These are phyloP conservation scores for Pholiota microspora DNA, from an alignment of 768 basidiomycete genomes.

Conservation along the genomic window DNA sequence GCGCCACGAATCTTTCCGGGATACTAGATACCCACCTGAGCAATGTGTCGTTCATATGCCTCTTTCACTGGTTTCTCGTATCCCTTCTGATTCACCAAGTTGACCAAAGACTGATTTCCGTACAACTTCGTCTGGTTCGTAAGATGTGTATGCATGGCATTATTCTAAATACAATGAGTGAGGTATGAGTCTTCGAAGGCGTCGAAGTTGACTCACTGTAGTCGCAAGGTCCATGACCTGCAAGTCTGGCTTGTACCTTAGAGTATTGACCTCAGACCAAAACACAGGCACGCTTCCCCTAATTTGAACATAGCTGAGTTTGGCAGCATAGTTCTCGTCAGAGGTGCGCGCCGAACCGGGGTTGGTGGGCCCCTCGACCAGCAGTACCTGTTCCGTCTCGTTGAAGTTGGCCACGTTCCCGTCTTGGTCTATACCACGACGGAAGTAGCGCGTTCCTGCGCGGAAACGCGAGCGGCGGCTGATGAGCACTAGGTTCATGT, in stretches of 20 bases:
- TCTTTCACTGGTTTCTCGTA: slow-evolving; percentile 94
- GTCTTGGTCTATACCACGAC: slow-evolving; percentile 84
- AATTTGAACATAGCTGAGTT: slow-evolving; percentile 89
- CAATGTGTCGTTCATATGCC: slow-evolving; percentile 80
- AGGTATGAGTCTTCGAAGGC: background rate
- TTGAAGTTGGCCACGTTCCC: slow-evolving; percentile 97
- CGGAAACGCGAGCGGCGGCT: slow-evolving; percentile 92
- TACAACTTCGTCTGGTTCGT: slow-evolving; percentile 71
- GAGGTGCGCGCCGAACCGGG: slow-evolving; percentile 35
- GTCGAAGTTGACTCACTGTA: slow-evolving; percentile 52
- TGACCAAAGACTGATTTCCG: slow-evolving; percentile 78
- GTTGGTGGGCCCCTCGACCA: slow-evolving; percentile 60
- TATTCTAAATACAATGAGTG: slow-evolving; percentile 26
- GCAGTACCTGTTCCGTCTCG: slow-evolving; percentile 93
- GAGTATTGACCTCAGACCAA: slow-evolving; percentile 95
- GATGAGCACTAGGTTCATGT: slow-evolving; percentile 83
- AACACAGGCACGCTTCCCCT: slow-evolving; percentile 92
- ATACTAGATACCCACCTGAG: slow-evolving; percentile 43
- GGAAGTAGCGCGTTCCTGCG: slow-evolving; percentile 96
- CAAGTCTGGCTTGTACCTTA: slow-evolving; percentile 95
- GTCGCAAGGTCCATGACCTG: slow-evolving; percentile 92
- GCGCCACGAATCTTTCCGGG: background rate
- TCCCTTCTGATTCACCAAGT: slow-evolving; percentile 92
- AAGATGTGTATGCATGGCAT: slow-evolving; percentile 73
- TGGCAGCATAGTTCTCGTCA: slow-evolving; percentile 48